Evolutionary conservation across 2,329 filamentous ascomycete species (phyloP).

Genomic region (Beauveria asiatica): DNA sequence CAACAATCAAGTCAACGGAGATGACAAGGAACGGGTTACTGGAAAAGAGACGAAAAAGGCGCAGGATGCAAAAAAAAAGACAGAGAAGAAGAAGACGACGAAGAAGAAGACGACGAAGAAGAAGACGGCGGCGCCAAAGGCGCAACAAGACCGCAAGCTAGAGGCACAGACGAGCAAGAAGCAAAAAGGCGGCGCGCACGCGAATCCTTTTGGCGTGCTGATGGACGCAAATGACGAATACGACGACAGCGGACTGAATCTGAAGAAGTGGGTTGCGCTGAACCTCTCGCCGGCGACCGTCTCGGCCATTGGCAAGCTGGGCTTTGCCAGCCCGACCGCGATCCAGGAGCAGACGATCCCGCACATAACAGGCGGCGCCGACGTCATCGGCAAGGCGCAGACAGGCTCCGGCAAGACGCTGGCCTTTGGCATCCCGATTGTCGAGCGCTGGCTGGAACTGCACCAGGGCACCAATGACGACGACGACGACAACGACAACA

Average conservation of each 20-base stretch:
- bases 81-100: slow-evolving; percentile 28
- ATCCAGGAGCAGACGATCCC: slow-evolving; percentile 80
- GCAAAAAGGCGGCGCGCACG: slow-evolving; percentile 27
- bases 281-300: slow-evolving; percentile 65
- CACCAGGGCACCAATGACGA: slow-evolving; percentile 27
- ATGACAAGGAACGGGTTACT: background rate
- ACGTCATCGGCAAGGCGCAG: slow-evolving; percentile 91
- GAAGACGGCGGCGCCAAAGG: slow-evolving; percentile 17
- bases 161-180: slow-evolving; percentile 23
- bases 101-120: slow-evolving; percentile 19
- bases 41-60: slow-evolving; percentile 15
- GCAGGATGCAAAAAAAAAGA: slow-evolving; percentile 8
- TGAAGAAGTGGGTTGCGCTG: slow-evolving; percentile 71
- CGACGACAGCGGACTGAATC: slow-evolving; percentile 53
- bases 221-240: slow-evolving; percentile 44
- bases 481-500: slow-evolving; percentile 35
- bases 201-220: slow-evolving; percentile 48
- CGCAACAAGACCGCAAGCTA: slow-evolving; percentile 18
- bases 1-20: background rate
- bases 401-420: slow-evolving; percentile 96
- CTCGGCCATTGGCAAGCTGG: slow-evolving; percentile 66
- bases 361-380: slow-evolving; percentile 70
- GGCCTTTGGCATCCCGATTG: slow-evolving; percentile 86
- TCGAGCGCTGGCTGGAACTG: slow-evolving; percentile 67
- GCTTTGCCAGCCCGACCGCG: slow-evolving; percentile 69